These are phyloP conservation scores for Umbelopsis sp. DNA, from an alignment of 371 early-diverging fungal species.

Conservation along the genomic window DNA sequence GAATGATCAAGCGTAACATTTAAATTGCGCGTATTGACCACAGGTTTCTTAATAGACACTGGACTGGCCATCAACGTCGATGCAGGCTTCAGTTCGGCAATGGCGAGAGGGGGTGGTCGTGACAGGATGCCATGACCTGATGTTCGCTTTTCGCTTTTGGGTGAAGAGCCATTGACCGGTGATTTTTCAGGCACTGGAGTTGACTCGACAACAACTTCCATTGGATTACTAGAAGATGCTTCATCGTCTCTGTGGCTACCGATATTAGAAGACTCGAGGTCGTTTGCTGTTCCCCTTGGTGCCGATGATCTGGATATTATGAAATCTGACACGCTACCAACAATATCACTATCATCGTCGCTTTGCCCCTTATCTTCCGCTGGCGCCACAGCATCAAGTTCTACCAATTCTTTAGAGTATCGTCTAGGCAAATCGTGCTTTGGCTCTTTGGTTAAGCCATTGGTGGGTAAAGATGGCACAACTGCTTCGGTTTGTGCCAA, in stretches of 20 bases:
- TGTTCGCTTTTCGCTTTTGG: background rate
- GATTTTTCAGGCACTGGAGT: background rate
- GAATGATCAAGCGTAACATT: background rate
- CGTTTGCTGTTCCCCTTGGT: background rate
- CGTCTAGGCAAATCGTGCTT: background rate
- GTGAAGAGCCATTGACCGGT: background rate
- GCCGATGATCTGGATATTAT: conserved; percentile 6
- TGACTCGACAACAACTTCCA: background rate
- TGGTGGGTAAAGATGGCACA: background rate
- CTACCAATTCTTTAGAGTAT: conserved; percentile 1
- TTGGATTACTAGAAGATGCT: background rate
- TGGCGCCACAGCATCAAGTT: background rate
- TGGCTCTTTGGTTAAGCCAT: background rate
- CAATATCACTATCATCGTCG: conserved; percentile 3
- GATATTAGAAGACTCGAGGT: background rate
- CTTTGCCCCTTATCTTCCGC: background rate
- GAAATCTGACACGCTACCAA: conserved; percentile 4
- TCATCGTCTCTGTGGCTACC: conserved; percentile 8
- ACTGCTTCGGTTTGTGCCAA: background rate
- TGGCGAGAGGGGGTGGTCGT: background rate
- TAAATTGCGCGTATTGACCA: background rate
- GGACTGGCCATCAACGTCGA: background rate
- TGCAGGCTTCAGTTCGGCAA: background rate
- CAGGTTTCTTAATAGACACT: conserved; percentile 1
- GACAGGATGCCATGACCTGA: background rate